Base-by-base conservation (phyloP, 2,329 filamentous ascomycete species). In the Nemania abortiva region DNA sequence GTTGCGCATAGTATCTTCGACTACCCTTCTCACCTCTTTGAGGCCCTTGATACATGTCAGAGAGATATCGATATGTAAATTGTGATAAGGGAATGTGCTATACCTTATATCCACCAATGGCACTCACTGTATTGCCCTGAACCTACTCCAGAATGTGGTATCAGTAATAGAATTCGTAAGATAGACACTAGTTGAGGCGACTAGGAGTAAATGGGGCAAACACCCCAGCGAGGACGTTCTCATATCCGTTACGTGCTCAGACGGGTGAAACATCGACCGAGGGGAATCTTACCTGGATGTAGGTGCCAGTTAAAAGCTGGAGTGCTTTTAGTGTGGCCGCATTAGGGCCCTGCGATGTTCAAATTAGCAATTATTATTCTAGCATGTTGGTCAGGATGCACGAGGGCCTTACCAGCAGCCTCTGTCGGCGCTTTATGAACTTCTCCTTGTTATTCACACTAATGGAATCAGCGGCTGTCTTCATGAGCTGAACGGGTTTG, bases 1-100 rank as follows among this genome's bases (percentile, higher is more conserved):
- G 79, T 99, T 99, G 77, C 89, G 89, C 96, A 99, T 98, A 83
- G 94, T 97, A 81, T 98, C 95, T 81, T 97, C 92, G 45, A 98
- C 89, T 22, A 98, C 90, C 61, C 94, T 88, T 55, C 96, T 90
- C 34, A 98, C 90, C 77, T 98, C 95, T 83, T 98, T 98, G 55
- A 99, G 82, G 1, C 94, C 94, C 81, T 61, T 49, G 7, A 1
- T 37, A 18, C 24, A 27, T 15, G 62, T 70, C 18, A 70, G 22
- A 50, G 10, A 52, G n/a, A 22, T 60, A 29, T 31, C 15, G 15
- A 1, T 3, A 56, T 13, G 3, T 15, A 45, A 6, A 24, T 47
- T 18, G 5, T 45, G 1, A 22, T 13, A 24, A n/a, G 10, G 10
- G n/a, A 56, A 29, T 10, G 9, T n/a, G 31, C 4, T 42, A 24